These are phyloP conservation scores for Fusarium sterilihyphosum DNA, from an alignment of 2,329 filamentous ascomycete species.

Conservation along the genomic window DNA sequence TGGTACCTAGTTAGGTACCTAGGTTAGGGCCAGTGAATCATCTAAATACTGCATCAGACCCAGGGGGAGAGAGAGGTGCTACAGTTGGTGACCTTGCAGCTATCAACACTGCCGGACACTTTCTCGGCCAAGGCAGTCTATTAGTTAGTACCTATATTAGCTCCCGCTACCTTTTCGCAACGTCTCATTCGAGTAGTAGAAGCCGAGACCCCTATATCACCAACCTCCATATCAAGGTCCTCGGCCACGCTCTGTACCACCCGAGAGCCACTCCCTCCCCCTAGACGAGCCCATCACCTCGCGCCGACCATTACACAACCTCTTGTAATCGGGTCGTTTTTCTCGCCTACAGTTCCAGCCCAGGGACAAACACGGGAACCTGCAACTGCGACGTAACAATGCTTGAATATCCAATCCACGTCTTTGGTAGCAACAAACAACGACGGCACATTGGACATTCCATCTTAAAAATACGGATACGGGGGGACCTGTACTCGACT, in stretches of 20 bases:
- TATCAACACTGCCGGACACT: constrained; percentile 14
- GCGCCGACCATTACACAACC: constrained; percentile 14
- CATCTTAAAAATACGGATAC: neutral
- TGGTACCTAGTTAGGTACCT: neutral
- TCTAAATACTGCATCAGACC: neutral
- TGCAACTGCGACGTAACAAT: constrained; percentile 26
- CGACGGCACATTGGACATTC: neutral
- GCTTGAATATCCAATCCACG: neutral
- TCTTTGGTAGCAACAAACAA: constrained; percentile 27
- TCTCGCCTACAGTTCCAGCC: constrained; percentile 17
- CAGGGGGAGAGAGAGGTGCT: neutral
- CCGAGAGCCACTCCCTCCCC: constrained; percentile 6
- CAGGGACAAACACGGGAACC: constrained; percentile 30
- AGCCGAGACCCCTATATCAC: neutral
- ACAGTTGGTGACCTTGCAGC: neutral
- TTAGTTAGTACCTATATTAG: neutral
- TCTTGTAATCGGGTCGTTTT: constrained; percentile 9
- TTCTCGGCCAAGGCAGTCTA: constrained; percentile 4
- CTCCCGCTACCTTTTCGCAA: neutral
- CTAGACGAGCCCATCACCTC: constrained; percentile 20
- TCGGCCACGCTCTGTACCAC: constrained; percentile 1
- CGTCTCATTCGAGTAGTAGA: constrained; percentile 19
- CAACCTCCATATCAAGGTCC: neutral
- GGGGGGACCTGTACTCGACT: neutral
- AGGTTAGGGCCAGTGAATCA: constrained; percentile 4